Percentiles rank a stretch among this genome's conserved stretches.
Evolutionary conservation across 2,329 filamentous ascomycete genomes (phyloP).

Genomic region (Cordyceps sp.): DNA sequence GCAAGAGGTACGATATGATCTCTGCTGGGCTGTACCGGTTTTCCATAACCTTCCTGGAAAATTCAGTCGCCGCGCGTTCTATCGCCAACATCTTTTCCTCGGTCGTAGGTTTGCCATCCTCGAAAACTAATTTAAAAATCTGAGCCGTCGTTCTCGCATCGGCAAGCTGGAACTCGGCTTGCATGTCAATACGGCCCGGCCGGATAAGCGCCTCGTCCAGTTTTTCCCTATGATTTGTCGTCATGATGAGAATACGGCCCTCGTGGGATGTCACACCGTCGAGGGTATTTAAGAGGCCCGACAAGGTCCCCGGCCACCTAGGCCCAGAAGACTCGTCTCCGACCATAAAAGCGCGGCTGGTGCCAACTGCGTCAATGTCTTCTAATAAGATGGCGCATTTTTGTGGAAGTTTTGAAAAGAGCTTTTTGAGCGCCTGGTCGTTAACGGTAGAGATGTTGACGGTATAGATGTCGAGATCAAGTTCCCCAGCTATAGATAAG

Average conservation of each 20-base stretch:
- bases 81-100: too few species aligned
- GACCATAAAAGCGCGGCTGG: not conserved
- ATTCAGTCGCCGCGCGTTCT: too few species aligned
- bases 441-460: constrained; percentile 15
- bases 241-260: constrained; percentile 10
- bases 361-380: constrained; percentile 17
- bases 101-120: too few species aligned
- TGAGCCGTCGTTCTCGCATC: not conserved
- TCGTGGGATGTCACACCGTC: constrained; percentile 8
- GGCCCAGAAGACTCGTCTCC: not conserved
- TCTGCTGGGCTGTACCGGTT: too few species aligned
- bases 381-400: constrained; percentile 21
- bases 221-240: constrained; percentile 8
- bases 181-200: constrained; percentile 38
- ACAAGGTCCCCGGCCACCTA: constrained; percentile 5
- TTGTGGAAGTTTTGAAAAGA: constrained; percentile 15
- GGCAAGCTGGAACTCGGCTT: constrained; percentile 19
- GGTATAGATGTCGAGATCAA: constrained; percentile 18
- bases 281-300: constrained; percentile 8
- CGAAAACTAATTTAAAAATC: not conserved
- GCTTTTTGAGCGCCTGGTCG: constrained; percentile 12
- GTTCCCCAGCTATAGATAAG: constrained; percentile 17
- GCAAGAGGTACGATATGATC: too few species aligned
- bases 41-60: too few species aligned
- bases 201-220: constrained; percentile 8